Conservation (phyloP, 805 yeast genomes). For the Vanderwaltozyma polyspora region DNA sequence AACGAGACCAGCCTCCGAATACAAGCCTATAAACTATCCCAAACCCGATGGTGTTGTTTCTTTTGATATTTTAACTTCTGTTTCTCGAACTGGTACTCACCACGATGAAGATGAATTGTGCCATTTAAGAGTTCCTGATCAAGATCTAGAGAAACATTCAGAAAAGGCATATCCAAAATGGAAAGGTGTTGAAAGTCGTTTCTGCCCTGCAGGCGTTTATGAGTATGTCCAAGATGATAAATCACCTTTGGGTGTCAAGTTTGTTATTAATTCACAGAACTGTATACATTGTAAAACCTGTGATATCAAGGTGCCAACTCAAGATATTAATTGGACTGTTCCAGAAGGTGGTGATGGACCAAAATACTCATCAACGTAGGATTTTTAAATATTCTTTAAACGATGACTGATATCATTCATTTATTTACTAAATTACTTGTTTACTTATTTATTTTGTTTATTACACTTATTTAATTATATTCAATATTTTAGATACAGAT, state of each 20-base stretch:
- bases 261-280: conserved; percentile 91
- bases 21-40: conserved; percentile 71
- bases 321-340: conserved; percentile 91
- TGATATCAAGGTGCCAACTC: conserved; percentile 92
- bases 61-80: conserved; percentile 89
- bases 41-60: conserved; percentile 92
- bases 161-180: conserved; percentile 57
- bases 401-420: neutral
- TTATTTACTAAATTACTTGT: conserved; percentile 5
- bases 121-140: conserved; percentile 63
- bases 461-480: conserved; percentile 1
- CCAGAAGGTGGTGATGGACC: conserved; percentile 99
- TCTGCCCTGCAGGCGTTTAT: conserved; percentile 98
- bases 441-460: neutral
- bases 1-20: conserved; percentile 58
- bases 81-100: conserved; percentile 89
- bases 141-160: conserved; percentile 58
- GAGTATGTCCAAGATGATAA: conserved; percentile 68
- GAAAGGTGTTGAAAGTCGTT: conserved; percentile 80
- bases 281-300: conserved; percentile 98
- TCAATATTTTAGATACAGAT: neutral
- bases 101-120: conserved; percentile 92
- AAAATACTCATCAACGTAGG: conserved; percentile 46
- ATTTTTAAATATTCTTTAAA: neutral
- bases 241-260: conserved; percentile 52